A percentile compares a stretch with the other conserved stretches of the same genome.
Evolutionary conservation across 2,329 filamentous ascomycete species (phyloP).

Genomic region (Penicillium vulpinum): DNA sequence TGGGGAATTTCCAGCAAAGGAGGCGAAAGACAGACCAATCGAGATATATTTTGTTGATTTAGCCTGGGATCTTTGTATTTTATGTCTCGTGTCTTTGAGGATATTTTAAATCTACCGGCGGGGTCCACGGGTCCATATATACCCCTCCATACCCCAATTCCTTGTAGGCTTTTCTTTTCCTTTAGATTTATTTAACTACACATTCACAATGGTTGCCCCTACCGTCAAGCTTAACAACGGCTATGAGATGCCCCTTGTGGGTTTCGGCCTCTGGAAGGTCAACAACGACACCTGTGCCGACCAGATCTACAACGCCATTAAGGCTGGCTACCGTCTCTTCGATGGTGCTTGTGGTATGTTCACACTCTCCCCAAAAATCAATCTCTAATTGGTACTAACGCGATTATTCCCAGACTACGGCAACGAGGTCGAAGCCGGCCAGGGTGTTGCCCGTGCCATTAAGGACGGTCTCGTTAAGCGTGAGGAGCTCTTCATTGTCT

Average conservation of each 20-base stretch:
- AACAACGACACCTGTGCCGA: conserved; percentile 71
- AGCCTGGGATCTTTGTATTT: conserved; percentile 7
- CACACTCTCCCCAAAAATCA: too few species aligned
- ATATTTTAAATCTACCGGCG: background rate
- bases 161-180: background rate
- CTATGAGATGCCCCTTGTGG: conserved; percentile 45
- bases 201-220: conserved; percentile 26
- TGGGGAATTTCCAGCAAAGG: background rate
- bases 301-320: conserved; percentile 71
- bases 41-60: background rate
- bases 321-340: conserved; percentile 61
- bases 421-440: conserved; percentile 75
- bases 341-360: conserved; percentile 59
- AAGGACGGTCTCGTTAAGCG: conserved; percentile 78
- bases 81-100: background rate
- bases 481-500: conserved; percentile 86
- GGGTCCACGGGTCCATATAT: background rate
- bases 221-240: conserved; percentile 31
- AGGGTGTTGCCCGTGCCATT: conserved; percentile 77
- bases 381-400: background rate
- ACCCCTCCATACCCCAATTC: conserved; percentile 2
- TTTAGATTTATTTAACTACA: background rate
- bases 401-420: conserved; percentile 65
- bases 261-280: conserved; percentile 73
- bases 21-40: background rate